These are phyloP conservation scores for Suhomyces sp. DNA, from an alignment of 805 yeast genomes.

Conservation along the genomic window DNA sequence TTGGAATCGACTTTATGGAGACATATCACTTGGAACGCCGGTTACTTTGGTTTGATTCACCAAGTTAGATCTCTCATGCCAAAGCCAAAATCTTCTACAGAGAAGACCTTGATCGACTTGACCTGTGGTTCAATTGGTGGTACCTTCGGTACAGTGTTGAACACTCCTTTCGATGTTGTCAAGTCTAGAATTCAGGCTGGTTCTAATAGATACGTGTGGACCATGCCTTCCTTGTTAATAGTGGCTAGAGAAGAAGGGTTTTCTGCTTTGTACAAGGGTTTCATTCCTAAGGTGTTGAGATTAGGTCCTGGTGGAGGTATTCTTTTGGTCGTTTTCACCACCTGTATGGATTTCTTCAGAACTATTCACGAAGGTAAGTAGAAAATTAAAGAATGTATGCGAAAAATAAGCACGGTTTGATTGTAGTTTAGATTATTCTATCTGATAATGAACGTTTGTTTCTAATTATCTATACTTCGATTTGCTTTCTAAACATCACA, in stretches of 20 bases:
- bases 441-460: too few relatives aligned
- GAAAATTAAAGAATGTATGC: background rate
- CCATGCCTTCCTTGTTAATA: slow-evolving; percentile 70
- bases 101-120: slow-evolving; percentile 82
- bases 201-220: slow-evolving; percentile 87
- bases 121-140: slow-evolving; percentile 96
- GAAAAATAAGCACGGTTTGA: background rate
- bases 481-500: slow-evolving; percentile 1
- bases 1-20: slow-evolving; percentile 97
- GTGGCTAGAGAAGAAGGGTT: slow-evolving; percentile 91
- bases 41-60: slow-evolving; percentile 93
- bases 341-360: slow-evolving; percentile 92
- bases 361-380: slow-evolving; percentile 31
- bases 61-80: slow-evolving; percentile 82
- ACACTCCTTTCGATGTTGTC: slow-evolving; percentile 97
- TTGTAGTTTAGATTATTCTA: background rate
- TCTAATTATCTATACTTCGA: background rate
- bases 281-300: slow-evolving; percentile 94
- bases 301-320: slow-evolving; percentile 99
- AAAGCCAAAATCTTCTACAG: slow-evolving; percentile 62
- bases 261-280: slow-evolving; percentile 89
- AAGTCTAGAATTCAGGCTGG: slow-evolving; percentile 96
- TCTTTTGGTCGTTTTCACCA: slow-evolving; percentile 91
- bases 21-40: slow-evolving; percentile 96
- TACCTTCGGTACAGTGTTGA: slow-evolving; percentile 89